These are phyloP conservation scores for Paramecium primaurelia DNA, from an alignment of 73 alveolate genomes.

Conservation along the genomic window DNA sequence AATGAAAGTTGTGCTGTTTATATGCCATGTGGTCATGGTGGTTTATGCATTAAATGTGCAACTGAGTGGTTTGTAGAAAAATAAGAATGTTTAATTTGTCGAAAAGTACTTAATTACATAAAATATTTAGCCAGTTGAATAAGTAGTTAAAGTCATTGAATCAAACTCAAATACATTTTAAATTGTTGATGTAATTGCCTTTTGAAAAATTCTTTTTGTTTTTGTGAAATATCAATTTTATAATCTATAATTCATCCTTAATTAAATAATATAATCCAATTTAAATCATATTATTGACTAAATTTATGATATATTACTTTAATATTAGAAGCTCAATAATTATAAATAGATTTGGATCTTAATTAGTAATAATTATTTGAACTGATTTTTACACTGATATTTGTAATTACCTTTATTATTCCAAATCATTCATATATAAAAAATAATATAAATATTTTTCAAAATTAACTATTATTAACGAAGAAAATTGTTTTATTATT, in stretches of 20 bases:
- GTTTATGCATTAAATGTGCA: not conserved
- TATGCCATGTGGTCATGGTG: conserved; percentile 52
- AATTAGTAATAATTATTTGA: not conserved
- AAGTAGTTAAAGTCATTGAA: not conserved
- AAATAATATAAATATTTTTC: too few species aligned
- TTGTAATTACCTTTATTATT: not conserved
- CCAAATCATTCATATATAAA: too few species aligned
- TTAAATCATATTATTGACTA: not conserved
- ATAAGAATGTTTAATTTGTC: conserved; percentile 33
- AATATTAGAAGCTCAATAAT: not conserved
- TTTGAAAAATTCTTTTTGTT: not conserved
- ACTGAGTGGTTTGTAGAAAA: conserved; percentile 27
- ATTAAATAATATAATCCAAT: too few species aligned
- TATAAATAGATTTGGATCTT: not conserved
- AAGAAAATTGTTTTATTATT: not conserved
- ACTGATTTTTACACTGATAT: not conserved
- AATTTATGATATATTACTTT: not conserved
- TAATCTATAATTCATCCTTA: not conserved
- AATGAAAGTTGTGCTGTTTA: conserved; percentile 14
- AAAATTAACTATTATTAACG: not conserved
- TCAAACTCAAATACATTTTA: not conserved
- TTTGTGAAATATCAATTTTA: not conserved
- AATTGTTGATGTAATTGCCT: conserved; percentile 2
- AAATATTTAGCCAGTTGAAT: not conserved
- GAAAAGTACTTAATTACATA: not conserved